Evolutionary conservation across 139 green algal species (phyloP), one percentile per base, ranked within the genome.

Genomic region (Coelastrella sp.): DNA sequence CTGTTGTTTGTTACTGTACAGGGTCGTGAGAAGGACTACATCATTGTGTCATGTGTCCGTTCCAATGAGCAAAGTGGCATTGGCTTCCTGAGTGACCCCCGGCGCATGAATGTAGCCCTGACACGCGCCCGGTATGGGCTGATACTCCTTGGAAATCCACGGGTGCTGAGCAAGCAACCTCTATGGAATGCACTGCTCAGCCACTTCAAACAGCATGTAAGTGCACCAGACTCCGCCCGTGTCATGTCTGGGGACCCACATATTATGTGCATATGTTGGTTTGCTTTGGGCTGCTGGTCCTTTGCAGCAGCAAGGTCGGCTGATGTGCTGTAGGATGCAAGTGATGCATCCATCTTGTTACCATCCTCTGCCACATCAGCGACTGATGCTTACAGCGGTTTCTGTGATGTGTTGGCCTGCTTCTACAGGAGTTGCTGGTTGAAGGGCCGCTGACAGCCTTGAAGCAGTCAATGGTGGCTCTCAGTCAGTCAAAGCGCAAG

Each of bases 21-120:
- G 90, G 97, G 96, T 0, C 91, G 96, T 3, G 97, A 99, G 92
- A 99, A 99, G 92, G 97, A 99, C 82, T 97, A 96, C 92, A 99
- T 99, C 88, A 95, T 99, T 57, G 88, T 99, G 43, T 98, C 96
- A 1, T 99, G 96, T 86, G 97, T 99, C 64, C 92, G 97, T 25
- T 96, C 91, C 85, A 99, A 99, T 81, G 97, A 99, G 86, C 91
- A 91, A 84, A 91, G 96, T 83, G 95, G 95, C 57, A 98, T 99
- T 81, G 97, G 97, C 34, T 99, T 99, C 89, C 89, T 99, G 79
- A 92, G 91, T 17, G 97, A 99, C 87, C 95, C 96, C 5, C 94
- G 97, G 40, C 93, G 97, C 57, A 89, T 99, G 41, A 99, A 99
- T 83, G 94, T 98, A 75, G 97, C 97, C n/a, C 92, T 99, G 35